A percentile compares a stretch with the other conserved stretches of the same genome.
Evolutionary conservation across 2,329 filamentous ascomycete genomes (phyloP).

Genomic region (Microcyclosporella mali): DNA sequence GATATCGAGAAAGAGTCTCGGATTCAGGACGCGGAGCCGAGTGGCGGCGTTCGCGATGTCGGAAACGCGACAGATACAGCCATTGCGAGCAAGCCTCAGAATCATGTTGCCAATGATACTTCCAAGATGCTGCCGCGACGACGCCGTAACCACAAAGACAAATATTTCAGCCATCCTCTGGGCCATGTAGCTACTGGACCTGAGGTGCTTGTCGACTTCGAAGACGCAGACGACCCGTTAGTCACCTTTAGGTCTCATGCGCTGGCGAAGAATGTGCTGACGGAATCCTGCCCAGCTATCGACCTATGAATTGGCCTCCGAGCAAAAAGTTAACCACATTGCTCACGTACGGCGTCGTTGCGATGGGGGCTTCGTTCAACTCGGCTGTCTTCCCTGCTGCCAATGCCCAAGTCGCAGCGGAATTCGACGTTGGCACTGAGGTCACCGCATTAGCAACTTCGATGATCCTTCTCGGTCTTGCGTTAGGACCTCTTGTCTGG

Average conservation of each 20-base stretch:
- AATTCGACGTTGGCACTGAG: constrained; percentile 44
- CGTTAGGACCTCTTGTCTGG: constrained; percentile 56
- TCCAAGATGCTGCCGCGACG: too few species aligned
- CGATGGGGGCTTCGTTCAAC: not conserved
- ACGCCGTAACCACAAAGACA: too few species aligned
- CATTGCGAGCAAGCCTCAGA: too few species aligned
- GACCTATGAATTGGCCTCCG: constrained; percentile 1
- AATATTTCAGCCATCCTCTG: not conserved
- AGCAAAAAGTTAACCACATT: not conserved
- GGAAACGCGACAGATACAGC: too few species aligned
- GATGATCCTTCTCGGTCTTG: constrained; percentile 41
- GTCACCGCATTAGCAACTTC: constrained; percentile 31
- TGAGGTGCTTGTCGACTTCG: not conserved
- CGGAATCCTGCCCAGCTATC: not conserved
- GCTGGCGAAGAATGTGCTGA: not conserved
- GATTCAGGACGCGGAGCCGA: too few species aligned
- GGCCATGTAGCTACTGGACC: not conserved
- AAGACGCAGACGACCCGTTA: not conserved
- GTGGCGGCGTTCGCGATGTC: too few species aligned
- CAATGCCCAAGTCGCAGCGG: constrained; percentile 31
- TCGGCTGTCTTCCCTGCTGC: constrained; percentile 1
- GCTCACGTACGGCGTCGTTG: not conserved
- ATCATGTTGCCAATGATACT: too few species aligned
- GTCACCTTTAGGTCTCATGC: not conserved
- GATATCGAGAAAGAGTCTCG: too few species aligned